Base-by-base conservation (phyloP, 805 yeast species). In the Candida glaebosa region DNA sequence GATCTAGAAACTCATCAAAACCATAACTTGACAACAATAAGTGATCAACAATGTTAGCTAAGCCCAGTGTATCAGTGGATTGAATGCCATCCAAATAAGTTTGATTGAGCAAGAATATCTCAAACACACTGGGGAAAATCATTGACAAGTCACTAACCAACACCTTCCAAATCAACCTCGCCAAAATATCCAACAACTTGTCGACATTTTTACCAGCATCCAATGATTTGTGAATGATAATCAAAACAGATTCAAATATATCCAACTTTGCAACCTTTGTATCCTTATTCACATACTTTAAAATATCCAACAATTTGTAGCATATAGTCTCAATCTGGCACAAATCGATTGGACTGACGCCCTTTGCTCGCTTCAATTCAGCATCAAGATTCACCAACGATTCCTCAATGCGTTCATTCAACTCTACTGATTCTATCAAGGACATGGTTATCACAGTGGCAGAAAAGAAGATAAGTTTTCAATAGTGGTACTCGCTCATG, bases 151-250 rank as follows among this genome's bases (percentile, higher is more conserved):
- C 5, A 14, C 40, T 36, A n/a, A 34, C 39, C 38, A 46, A 40
- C 17, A 40, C 40, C 14, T 39, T 37, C 49, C 49, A 46, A 7
- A 46, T 20, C 10, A 46, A 34, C 8, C 26, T 20, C n/a, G 43
- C 26, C 15, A 40, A 38, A 17, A 38, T 24, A 24, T 38, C 42
- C 12, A 43, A 24, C n/a, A 40, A 38, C 6, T 35, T 25, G 3
- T 9, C 26, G 15, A 35, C 31, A 15, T 37, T 34, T 32, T 35
- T 35, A 10, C 31, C 31, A 25, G 28, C 28, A 38, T 31, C 37
- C 43, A 35, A 8, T 41, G 49, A 15, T 28, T 31, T 25, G 43
- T 30, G 18, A 40, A 31, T 19, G 18, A 41, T 15, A n/a, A 31
- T 12, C 25, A 16, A 9, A 3, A 37, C 20, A 3, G 39, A 31